phyloP scores from a whole-genome alignment of 495 filamentous ascomycete species.

The Lichina pygmaea region DNA sequence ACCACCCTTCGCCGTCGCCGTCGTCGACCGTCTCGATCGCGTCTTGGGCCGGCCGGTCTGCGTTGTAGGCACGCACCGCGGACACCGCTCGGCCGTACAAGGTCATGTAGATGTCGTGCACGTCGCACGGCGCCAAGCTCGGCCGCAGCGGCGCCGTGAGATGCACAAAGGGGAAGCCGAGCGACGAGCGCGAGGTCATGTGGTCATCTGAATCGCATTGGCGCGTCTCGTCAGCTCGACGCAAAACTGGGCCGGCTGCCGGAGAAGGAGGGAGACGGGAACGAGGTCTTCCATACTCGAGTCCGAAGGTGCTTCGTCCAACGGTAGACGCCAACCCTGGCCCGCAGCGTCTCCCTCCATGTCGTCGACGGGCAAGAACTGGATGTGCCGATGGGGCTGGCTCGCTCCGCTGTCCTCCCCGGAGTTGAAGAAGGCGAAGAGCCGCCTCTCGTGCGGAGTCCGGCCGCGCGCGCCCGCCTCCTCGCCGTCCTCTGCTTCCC shows the following conservation, averaged over 20 bases:
- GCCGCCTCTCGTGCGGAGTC: conserved; percentile 4
- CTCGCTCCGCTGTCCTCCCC: conserved; percentile 51
- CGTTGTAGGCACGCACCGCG: conserved; percentile 7
- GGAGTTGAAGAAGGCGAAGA: conserved; percentile 71
- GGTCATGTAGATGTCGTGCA: conserved; percentile 20
- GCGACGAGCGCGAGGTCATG: neutral
- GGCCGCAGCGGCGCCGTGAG: conserved; percentile 19
- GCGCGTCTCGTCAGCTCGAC: neutral
- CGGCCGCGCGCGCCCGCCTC: conserved; percentile 1
- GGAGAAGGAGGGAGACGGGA: neutral
- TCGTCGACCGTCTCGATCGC: conserved; percentile 7
- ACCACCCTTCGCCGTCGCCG: neutral
- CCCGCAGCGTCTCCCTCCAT: conserved; percentile 27
- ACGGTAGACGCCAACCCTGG: conserved; percentile 24
- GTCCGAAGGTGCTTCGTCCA: conserved; percentile 12
- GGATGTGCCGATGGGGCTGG: conserved; percentile 56
- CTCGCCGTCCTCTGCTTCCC: conserved; percentile 12
- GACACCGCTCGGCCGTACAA: conserved; percentile 27
- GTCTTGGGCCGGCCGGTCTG: conserved; percentile 2
- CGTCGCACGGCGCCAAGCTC: conserved; percentile 13
- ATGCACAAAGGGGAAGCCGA: conserved; percentile 22
- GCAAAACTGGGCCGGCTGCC: neutral
- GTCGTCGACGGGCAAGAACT: conserved; percentile 42
- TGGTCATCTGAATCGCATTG: neutral
- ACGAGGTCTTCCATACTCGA: neutral